phyloP scores from a whole-genome alignment of 805 yeast genomes.

The Starmerella roubikii region DNA sequence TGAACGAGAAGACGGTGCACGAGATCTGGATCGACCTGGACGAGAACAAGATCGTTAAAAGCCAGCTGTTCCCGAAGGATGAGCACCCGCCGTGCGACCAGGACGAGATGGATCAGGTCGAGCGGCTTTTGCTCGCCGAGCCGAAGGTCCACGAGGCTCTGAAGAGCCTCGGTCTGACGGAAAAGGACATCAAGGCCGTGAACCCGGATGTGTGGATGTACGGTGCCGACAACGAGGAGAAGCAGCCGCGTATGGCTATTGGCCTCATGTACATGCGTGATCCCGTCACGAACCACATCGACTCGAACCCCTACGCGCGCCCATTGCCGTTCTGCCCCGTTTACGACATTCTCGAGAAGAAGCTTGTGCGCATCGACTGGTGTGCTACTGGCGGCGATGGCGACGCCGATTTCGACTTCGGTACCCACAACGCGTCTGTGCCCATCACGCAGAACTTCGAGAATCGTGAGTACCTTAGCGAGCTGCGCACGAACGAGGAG shows the following conservation, averaged over 20 bases:
- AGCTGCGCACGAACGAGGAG: slow-evolving; percentile 41
- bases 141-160: slow-evolving; percentile 82
- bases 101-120: slow-evolving; percentile 25
- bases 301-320: slow-evolving; percentile 47
- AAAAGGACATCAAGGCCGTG: slow-evolving; percentile 12
- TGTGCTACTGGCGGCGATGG: slow-evolving; percentile 63
- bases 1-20: slow-evolving; percentile 38
- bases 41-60: slow-evolving; percentile 47
- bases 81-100: slow-evolving; percentile 58
- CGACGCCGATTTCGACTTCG: slow-evolving; percentile 37
- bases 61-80: slow-evolving; percentile 43
- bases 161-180: slow-evolving; percentile 58
- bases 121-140: slow-evolving; percentile 36
- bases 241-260: slow-evolving; percentile 35
- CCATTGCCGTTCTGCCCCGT: slow-evolving; percentile 67
- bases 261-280: slow-evolving; percentile 62
- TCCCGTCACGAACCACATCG: slow-evolving; percentile 36
- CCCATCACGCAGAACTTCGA: slow-evolving; percentile 40
- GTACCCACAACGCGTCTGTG: slow-evolving; percentile 42
- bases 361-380: slow-evolving; percentile 59
- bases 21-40: slow-evolving; percentile 60
- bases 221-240: slow-evolving; percentile 52
- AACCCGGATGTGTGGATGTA: slow-evolving; percentile 49
- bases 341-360: slow-evolving; percentile 44
- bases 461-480: slow-evolving; percentile 60